Evolutionary conservation across 2,329 filamentous ascomycete species (phyloP), one percentile per base, ranked within the genome.

Genomic region (Colletotrichum salicis): DNA sequence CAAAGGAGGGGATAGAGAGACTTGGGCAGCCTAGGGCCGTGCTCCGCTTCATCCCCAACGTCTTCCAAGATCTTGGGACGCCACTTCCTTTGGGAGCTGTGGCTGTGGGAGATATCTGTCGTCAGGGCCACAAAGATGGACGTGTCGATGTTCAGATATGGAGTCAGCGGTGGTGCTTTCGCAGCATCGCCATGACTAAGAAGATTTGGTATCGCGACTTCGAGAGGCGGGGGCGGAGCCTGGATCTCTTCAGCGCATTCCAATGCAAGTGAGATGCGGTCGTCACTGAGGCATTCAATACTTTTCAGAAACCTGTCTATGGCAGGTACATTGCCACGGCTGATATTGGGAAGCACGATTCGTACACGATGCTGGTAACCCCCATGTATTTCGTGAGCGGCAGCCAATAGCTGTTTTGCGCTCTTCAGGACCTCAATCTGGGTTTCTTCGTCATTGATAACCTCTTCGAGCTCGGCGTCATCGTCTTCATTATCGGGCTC

Each of bases 61-160:
- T 71, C 69, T 59, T 71, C 69, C 7, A 71, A 65, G 19, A 71
- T 69, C n/a, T 71, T 71, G 12, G 65, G 59, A 3, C 69, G 81
- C 81, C 82, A 84, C 6, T 76, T 77, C 63, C 79, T 76, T 1
- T 78, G 76, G 13, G 77, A 69, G 10, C 82, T 78, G 5, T 75
- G 70, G 1, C 76, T 66, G 35, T 84, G 82, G 2, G 80, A 83
- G 24, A 84, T 76, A 63, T 84, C 82, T 1, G 82, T 84, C 37
- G 81, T 79, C 27, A 84, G 75, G 41, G 82, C 80, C 15, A 84
- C 79, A 3, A 84, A 77, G 48, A 84, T 78, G 5, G 82, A 83
- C 41, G 83, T 82, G 56, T 84, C 82, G 65, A 84, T 75, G 67
- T 84, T 84, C 11, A 84, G 68, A 3, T 78, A 80, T 1, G 75